These are phyloP conservation scores for Xylariaceae sp. DNA, from an alignment of 2,329 filamentous ascomycete genomes.

Conservation along the genomic window DNA sequence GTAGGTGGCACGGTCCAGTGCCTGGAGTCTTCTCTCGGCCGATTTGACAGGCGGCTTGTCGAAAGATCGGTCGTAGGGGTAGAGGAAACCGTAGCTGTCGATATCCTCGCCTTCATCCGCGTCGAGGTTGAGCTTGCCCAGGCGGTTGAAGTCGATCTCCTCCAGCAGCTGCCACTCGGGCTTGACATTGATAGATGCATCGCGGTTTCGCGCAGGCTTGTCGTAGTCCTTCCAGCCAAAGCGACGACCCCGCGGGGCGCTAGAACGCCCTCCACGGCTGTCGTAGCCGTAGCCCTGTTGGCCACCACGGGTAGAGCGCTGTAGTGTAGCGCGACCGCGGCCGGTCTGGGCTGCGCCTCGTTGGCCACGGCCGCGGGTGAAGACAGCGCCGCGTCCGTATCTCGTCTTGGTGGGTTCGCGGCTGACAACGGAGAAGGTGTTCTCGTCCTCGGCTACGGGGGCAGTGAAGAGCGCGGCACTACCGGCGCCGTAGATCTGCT, in stretches of 20 bases:
- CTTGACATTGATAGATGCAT: conserved; percentile 94
- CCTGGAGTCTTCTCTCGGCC: conserved; percentile 79
- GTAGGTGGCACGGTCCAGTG: conserved; percentile 92
- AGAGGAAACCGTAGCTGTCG: conserved; percentile 93
- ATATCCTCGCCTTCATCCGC: conserved; percentile 93
- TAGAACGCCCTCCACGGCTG: conserved; percentile 66
- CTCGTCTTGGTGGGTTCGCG: conserved; percentile 83
- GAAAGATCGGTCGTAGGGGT: conserved; percentile 95
- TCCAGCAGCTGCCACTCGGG: conserved; percentile 93
- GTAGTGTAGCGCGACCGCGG: conserved; percentile 57
- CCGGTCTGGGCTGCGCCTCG: conserved; percentile 63
- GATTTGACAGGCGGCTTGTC: conserved; percentile 92
- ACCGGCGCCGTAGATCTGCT: conserved; percentile 94
- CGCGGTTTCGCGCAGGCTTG: conserved; percentile 93
- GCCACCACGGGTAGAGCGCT: conserved; percentile 67
- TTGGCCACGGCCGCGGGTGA: conserved; percentile 84
- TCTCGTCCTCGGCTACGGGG: conserved; percentile 91
- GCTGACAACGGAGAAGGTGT: conserved; percentile 96
- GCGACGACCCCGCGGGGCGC: conserved; percentile 73
- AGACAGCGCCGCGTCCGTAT: conserved; percentile 85
- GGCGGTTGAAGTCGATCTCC: conserved; percentile 96
- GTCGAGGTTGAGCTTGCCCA: conserved; percentile 93
- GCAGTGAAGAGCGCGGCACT: conserved; percentile 85
- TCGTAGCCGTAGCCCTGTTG: conserved; percentile 70
- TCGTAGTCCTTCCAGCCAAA: conserved; percentile 99